Evolutionary conservation across 306 rosid genomes (phyloP), one percentile per base, ranked within the genome.

Genomic region (Spatholobus suberectus): DNA sequence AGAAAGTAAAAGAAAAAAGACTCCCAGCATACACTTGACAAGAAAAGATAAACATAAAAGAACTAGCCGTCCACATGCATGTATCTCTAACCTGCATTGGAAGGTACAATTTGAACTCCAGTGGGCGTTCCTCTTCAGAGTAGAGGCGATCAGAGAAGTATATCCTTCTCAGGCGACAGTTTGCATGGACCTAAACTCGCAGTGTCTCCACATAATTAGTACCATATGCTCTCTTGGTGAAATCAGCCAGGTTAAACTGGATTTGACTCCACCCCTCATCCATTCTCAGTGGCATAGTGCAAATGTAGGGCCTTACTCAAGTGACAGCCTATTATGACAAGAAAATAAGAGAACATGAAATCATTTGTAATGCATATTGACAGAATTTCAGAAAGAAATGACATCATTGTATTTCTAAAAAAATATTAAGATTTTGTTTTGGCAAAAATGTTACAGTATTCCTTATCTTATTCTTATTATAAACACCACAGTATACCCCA

Each of bases 221-320:
- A 58, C 99, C 98, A 80, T 96, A 94, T 23, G 99, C 99, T 86
- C 96, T 94, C 90, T 92, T 86, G 37, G 95, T 94, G 73, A 96
- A 90, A 87, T 96, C 99, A 44, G 76, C 76, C 6, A 93, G 89
- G 87, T 95, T 93, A 61, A 93, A 88, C 85, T 95, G 97, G 78
- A 95, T 93, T 87, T 93, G 97, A 90, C 93, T 95, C 97, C 98
- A 95, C 8, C 98, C 98, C 18, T 95, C 95, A 77, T 91, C 96
- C 94, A 91, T 87, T 79, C 82, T 92, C 83, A 91, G 90, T 14
- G 98, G 96, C 98, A 94, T 94, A 49, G 93, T 94, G 90, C 98
- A 94, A 86, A 94, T 94, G 73, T 91, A 92, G 10, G 97, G 97
- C 85, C 92, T 91, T 70, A 92, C 97, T 72, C 93, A 87, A 78